phyloP scores from a whole-genome alignment of 345 rosid genomes.

The Punica granatum region DNA sequence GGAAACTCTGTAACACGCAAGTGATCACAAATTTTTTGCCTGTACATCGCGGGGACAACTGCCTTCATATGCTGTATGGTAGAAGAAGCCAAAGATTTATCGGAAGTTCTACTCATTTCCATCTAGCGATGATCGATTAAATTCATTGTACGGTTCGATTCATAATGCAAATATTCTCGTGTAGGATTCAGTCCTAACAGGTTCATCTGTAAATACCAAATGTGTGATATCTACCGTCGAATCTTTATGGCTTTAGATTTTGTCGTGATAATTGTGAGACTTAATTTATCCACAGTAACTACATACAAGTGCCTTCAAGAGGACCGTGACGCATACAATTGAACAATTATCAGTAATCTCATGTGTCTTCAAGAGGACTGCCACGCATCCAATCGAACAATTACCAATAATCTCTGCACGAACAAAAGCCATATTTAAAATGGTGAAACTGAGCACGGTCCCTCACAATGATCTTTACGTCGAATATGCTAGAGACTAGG shows the following conservation, averaged over 20 bases:
- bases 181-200: not conserved
- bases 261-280: too few species aligned
- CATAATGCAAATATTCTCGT: not conserved
- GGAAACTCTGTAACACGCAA: slow-evolving; percentile 12
- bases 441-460: slow-evolving; percentile 74
- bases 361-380: not conserved
- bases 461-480: slow-evolving; percentile 63
- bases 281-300: not conserved
- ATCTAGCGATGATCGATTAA: not conserved
- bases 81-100: too few species aligned
- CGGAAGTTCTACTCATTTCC: not conserved
- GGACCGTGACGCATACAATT: not conserved
- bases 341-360: slow-evolving; percentile 58
- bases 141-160: not conserved
- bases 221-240: too few species aligned
- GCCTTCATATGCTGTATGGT: too few species aligned
- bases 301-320: not conserved
- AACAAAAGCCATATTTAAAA: slow-evolving; percentile 64
- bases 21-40: not conserved
- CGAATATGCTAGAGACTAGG: slow-evolving; percentile 48
- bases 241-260: too few species aligned
- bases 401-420: slow-evolving; percentile 77
- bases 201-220: not conserved
- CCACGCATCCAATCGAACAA: not conserved
- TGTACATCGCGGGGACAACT: not conserved